A percentile compares a stretch with the other conserved stretches of the same genome.
These are phyloP conservation scores for Salix arbutifolia DNA, from an alignment of 345 rosid species.

Conservation along the genomic window DNA sequence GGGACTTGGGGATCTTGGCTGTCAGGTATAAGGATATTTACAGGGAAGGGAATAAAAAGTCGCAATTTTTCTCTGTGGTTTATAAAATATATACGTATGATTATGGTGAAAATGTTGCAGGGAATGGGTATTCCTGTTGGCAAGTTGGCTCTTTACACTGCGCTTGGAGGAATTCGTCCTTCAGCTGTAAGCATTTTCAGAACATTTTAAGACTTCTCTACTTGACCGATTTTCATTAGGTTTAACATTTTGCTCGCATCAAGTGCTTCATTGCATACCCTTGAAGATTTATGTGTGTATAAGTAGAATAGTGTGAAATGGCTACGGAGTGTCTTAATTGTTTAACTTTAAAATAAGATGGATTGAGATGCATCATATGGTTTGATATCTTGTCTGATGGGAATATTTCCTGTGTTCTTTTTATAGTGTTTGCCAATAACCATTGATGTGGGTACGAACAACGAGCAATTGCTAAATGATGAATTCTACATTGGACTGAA, in stretches of 20 bases:
- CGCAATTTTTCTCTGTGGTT: background rate
- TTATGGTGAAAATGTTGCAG: constrained; percentile 28
- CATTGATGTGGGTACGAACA: constrained; percentile 90
- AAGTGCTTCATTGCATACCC: background rate
- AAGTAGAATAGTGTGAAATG: too few species aligned
- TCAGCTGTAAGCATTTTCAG: constrained; percentile 54
- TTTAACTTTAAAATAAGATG: background rate
- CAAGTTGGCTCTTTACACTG: constrained; percentile 72
- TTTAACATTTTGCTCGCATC: background rate
- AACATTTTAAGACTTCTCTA: background rate
- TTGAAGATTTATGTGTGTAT: too few species aligned
- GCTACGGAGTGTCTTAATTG: too few species aligned
- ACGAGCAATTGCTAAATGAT: constrained; percentile 68
- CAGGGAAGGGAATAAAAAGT: background rate
- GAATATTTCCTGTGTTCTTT: background rate
- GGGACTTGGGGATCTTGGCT: constrained; percentile 28
- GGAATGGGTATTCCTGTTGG: constrained; percentile 97
- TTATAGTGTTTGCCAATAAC: constrained; percentile 78
- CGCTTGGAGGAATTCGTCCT: constrained; percentile 91
- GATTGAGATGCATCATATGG: background rate
- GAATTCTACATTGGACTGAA: constrained; percentile 84
- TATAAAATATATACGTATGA: background rate
- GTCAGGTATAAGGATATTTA: constrained; percentile 12
- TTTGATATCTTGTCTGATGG: constrained; percentile 1
- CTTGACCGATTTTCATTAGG: background rate